Conservation (phyloP, 257 asterid genomes). For the Solanum bukasovii region DNA sequence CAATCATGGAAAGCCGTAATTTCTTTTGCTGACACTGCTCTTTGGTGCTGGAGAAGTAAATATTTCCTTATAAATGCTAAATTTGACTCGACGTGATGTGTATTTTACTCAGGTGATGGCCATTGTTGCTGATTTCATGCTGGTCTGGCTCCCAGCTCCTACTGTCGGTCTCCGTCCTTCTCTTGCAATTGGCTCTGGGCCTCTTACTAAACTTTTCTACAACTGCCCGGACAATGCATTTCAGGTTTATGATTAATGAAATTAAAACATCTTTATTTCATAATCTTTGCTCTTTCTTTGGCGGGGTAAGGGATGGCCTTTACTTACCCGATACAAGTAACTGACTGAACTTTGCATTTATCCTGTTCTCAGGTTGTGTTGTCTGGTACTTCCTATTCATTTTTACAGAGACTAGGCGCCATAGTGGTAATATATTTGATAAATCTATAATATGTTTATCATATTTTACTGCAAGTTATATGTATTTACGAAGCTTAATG, state of each 20-base stretch:
- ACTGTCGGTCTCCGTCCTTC: conserved; percentile 79
- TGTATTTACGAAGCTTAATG: conserved; percentile 2
- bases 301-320: not conserved
- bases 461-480: not conserved
- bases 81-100: not conserved
- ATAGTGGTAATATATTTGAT: conserved; percentile 44
- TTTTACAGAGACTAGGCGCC: conserved; percentile 73
- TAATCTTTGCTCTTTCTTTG: not conserved
- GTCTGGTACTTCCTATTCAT: conserved; percentile 82
- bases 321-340: not conserved
- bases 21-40: not conserved
- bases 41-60: not conserved
- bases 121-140: conserved; percentile 95
- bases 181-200: conserved; percentile 50
- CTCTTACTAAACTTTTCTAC: conserved; percentile 63
- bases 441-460: not conserved
- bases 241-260: conserved; percentile 41
- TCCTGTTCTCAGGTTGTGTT: conserved; percentile 58
- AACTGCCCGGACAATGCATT: conserved; percentile 95
- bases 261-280: not conserved
- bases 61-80: not conserved
- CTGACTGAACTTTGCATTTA: not conserved
- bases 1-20: not conserved
- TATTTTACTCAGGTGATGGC: conserved; percentile 68
- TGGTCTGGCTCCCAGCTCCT: conserved; percentile 97